Evolutionary conservation across 495 filamentous ascomycete species (phyloP), one percentile per base, ranked within the genome.

Genomic region (Trichocladium uniseriatum): DNA sequence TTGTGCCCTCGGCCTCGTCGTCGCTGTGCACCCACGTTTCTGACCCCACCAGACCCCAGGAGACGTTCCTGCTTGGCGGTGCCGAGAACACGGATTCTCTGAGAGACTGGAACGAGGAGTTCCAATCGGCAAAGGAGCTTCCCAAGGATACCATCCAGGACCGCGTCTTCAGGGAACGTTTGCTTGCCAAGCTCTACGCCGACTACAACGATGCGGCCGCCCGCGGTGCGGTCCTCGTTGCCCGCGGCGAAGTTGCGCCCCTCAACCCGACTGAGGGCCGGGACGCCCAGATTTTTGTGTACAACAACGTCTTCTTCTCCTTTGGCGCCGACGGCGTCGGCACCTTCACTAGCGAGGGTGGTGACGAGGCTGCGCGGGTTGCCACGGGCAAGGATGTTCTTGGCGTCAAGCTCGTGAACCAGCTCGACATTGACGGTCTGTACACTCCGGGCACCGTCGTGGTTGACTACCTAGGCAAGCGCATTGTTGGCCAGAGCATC

Each of bases 261-360:
- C 70, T 99, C 43, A 99, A 99, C 68, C 94, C 94, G 8, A 97
- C 91, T 1, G 94, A 99, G 67, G 81, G 73, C 42, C 78, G 74
- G 39, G 89, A 97, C 65, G 94, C 94, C 3, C 94, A 97, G 69
- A 99, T 99, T 53, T 99, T 95, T 62, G 89, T 99, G 14, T 97
- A 96, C 70, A 97, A 97, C 73, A 97, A 97, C 68, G 85, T 99
- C 49, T 99, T 99, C 73, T 97, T 91, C 73, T 97, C 92, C 3
- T 96, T 95, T 59, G 94, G 94, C 53, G 92, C 91, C 36, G 94
- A 99, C 63, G 94, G 94, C 36, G 92, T 97, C 43, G 90, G 91
- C 28, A 99, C 94, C 28, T 99, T 99, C 70, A 87, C 87, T 22
- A 86, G 80, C 21, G 92, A 97, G 71, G 94, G 94, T 50, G 94